A percentile compares a stretch with the other conserved stretches of the same genome.
phyloP scores from a whole-genome alignment of 352 stramenopile species.

The Globisporangium nunn region DNA sequence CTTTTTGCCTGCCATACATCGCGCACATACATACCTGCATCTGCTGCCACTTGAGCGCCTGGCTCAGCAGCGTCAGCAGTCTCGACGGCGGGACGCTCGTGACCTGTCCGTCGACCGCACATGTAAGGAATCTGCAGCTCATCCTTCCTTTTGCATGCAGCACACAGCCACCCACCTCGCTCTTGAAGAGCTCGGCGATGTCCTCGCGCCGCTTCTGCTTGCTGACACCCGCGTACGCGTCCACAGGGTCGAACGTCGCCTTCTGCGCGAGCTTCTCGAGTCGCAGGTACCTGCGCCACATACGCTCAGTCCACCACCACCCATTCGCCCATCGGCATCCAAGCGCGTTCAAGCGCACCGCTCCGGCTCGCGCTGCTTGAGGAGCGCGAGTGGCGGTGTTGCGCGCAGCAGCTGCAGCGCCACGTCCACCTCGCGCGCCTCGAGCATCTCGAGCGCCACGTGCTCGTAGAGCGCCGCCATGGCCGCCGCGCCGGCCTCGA shows the following conservation, averaged over 20 bases:
- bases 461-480: slow-evolving; percentile 90
- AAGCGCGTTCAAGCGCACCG: slow-evolving; percentile 18
- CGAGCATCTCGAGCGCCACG: slow-evolving; percentile 83
- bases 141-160: too few species aligned
- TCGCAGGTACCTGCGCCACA: slow-evolving; percentile 32
- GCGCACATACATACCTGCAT: slow-evolving; percentile 28
- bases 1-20: background rate
- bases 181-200: slow-evolving; percentile 65
- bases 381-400: slow-evolving; percentile 34
- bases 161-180: slow-evolving; percentile 32
- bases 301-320: background rate
- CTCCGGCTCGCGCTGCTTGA: slow-evolving; percentile 46
- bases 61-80: slow-evolving; percentile 80
- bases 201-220: slow-evolving; percentile 83
- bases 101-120: slow-evolving; percentile 7
- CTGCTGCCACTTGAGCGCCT: slow-evolving; percentile 90
- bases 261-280: slow-evolving; percentile 75
- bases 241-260: slow-evolving; percentile 50
- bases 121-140: background rate
- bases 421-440: slow-evolving; percentile 75
- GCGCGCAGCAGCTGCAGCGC: slow-evolving; percentile 53
- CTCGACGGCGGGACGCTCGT: slow-evolving; percentile 78
- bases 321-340: background rate
- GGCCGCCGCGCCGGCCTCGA: slow-evolving; percentile 51
- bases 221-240: slow-evolving; percentile 52